Conservation (phyloP, 805 yeast genomes). For the Pichia phayaonensis region DNA sequence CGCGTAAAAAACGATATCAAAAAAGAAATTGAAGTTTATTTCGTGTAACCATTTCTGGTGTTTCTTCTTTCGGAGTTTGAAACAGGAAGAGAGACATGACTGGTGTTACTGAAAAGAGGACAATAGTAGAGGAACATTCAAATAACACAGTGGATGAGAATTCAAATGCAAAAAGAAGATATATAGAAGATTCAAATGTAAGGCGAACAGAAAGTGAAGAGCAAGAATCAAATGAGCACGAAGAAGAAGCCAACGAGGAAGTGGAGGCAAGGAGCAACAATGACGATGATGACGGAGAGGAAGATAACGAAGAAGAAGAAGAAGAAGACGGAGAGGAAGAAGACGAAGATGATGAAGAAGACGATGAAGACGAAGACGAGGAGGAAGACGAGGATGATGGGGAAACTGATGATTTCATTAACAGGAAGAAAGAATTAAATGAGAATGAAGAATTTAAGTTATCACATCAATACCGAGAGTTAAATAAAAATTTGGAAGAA, state of each 20-base stretch:
- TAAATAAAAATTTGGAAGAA: slow-evolving; percentile 17
- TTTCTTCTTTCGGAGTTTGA: too few relatives aligned
- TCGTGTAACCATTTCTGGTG: too few relatives aligned
- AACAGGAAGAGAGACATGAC: background rate
- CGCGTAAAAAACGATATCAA: too few relatives aligned
- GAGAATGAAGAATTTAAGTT: slow-evolving; percentile 18
- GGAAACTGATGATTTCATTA: slow-evolving; percentile 1
- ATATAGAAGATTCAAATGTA: background rate
- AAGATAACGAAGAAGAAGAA: background rate
- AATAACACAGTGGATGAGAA: background rate
- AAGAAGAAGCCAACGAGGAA: background rate
- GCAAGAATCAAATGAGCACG: background rate
- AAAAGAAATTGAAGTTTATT: too few relatives aligned
- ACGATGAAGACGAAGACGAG: slow-evolving; percentile 2
- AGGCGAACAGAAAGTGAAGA: background rate
- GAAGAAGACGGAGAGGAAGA: background rate
- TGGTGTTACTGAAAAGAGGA: background rate
- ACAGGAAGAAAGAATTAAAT: slow-evolving; percentile 6
- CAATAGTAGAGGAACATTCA: background rate
- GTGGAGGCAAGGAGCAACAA: too few relatives aligned
- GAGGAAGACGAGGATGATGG: slow-evolving; percentile 2
- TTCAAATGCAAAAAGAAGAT: background rate
- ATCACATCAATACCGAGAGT: slow-evolving; percentile 20
- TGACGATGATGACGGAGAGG: too few relatives aligned
- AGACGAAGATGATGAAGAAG: background rate